Evolutionary conservation across 2,329 filamentous ascomycete species (phyloP), one percentile per base, ranked within the genome.

Genomic region (Exophiala sp.): DNA sequence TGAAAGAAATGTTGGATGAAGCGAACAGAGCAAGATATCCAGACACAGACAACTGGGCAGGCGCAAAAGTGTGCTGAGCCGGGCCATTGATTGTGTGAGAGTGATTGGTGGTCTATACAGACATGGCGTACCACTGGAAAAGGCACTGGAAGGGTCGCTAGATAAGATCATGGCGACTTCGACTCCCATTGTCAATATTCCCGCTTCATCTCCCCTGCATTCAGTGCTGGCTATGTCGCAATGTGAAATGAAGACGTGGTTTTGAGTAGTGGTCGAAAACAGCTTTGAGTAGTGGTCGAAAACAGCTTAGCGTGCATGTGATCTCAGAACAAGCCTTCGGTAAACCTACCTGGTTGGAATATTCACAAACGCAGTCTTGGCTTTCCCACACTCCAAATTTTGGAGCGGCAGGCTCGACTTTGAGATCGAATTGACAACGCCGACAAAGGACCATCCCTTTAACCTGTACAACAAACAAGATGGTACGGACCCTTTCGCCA

Each of bases 401-500:
- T 52, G 24, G 24, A 29, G 24, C 24, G 32, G 46, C 45, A 39
- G 52, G 34, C 44, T 38, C 34, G 34, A 39, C 32, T 52, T 59
- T 34, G 41, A 55, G 47, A 50, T 48, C 18, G 51, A 52, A 52
- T 58, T 55, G 51, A 54, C 50, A 54, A 56, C 50, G 50, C 47
- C 58, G 34, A 60, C 32, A 24, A 42, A 59, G 56, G 58, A 56
- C 58, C 56, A 62, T 59, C 58, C 51, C 47, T 29, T 52, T 32
- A 34, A 11, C 44, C 18, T 20, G 32, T 29, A 33, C 52, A 51
- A 47, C 47, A 14, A 21, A 47, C 60, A 62, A 61, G 60, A 62
- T 62, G 60, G 60, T 62, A 60, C 35, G 60, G 18, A 29, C 14
- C 32, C 2, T 4, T 45, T 32, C 34, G 35, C 40, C 14, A 6